Conservation (phyloP, 164 flowering plant genomes). For the Sextonia rubra region DNA sequence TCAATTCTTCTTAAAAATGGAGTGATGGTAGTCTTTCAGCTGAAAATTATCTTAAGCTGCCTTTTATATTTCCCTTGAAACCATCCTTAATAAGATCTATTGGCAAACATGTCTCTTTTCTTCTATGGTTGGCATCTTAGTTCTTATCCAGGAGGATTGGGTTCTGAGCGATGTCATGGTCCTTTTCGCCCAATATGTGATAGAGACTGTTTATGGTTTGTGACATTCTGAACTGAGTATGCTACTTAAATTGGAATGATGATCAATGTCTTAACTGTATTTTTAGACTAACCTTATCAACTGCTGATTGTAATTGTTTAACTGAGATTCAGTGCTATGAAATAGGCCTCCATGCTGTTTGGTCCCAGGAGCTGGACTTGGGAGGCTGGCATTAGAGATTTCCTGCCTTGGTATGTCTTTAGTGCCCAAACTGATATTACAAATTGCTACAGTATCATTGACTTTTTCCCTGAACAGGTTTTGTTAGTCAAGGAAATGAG, state of each 20-base stretch:
- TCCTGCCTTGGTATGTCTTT: conserved; percentile 67
- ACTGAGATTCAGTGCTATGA: conserved; percentile 4
- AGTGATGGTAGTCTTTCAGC: not conserved
- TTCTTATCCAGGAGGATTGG: too few species aligned
- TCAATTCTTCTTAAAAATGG: too few species aligned
- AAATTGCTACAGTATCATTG: not conserved
- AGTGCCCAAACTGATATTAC: not conserved
- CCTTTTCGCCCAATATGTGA: too few species aligned
- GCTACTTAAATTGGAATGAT: too few species aligned
- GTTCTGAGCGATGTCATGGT: too few species aligned
- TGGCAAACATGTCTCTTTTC: too few species aligned
- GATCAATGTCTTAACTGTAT: too few species aligned
- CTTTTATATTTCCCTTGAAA: not conserved
- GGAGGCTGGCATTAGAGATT: conserved; percentile 90
- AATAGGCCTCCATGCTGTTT: conserved; percentile 85
- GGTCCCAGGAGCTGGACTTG: conserved; percentile 99
- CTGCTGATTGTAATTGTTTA: not conserved
- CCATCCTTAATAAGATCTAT: too few species aligned
- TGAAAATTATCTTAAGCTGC: not conserved
- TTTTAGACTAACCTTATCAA: too few species aligned
- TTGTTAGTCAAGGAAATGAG: conserved; percentile 92
- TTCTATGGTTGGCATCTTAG: too few species aligned
- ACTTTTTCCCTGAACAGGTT: conserved; percentile 48
- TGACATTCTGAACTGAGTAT: too few species aligned
- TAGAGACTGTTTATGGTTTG: too few species aligned